Base-by-base conservation (phyloP, 2,329 filamentous ascomycete species). In the Tolypocladium tropicale region DNA sequence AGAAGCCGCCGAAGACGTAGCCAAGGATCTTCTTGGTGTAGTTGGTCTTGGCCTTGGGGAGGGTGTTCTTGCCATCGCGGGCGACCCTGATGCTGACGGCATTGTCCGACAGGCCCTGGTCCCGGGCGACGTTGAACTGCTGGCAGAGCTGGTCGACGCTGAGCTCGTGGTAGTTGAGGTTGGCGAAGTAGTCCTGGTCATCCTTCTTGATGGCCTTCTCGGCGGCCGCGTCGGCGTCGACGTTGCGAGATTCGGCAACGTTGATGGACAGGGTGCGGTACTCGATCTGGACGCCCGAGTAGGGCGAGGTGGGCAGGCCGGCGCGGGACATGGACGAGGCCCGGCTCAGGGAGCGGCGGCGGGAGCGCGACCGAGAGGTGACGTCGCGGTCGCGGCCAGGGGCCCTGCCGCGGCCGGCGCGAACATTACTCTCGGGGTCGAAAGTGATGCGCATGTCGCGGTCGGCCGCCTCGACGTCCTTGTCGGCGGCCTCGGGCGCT, bases 1-100 rank as follows among this genome's bases (percentile, higher is more conserved):
- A 76, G 63, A 77, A 77, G 49, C 75, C 75, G 37, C 75, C 75
- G 61, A 77, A 77, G 56, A 77, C 58, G 57, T 77, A 78, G 6
- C 62, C 58, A 9, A 75, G 60, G 1, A 74, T 64, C 58, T 74
- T 73, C 59, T 70, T 72, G 56, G 65, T 58, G 60, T 76, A 75
- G 63, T 76, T 76, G 6, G 72, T 70, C 61, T 74, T 73, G 32
- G 69, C 68, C 43, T 68, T 66, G 9, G 75, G 72, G 2, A 77
- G 65, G 0, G 68, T 68, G 56, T 77, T 78, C 50, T 60, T 66
- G 52, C 75, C 75, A 57, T 77, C 72, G 9, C 71, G 70, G 54
- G 69, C 60, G 10, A 75, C 65, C 12, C 74, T 65, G 34, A 61
- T 62, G 5, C 67, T 65, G 3, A 68, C 71, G 6, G 65, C 64